Conservation (phyloP, 495 filamentous ascomycete species). For the Clohesyomyces aquaticus region DNA sequence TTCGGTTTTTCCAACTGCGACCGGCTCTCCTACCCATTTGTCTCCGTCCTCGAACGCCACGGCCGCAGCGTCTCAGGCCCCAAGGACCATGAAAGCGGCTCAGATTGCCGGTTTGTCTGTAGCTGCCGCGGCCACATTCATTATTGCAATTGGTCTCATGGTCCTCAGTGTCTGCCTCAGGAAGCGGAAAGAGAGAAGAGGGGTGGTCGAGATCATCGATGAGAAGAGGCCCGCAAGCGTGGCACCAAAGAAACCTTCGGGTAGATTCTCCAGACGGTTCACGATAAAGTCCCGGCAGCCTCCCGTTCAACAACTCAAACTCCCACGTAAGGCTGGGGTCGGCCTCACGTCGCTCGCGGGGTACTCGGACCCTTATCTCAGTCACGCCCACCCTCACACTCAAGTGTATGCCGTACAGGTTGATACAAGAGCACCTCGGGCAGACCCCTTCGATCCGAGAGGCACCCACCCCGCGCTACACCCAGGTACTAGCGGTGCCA, state of each 20-base stretch:
- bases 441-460: constrained; percentile 2
- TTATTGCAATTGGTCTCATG: constrained; percentile 39
- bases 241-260: neutral
- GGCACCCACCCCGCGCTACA: constrained; percentile 23
- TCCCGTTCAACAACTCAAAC: neutral
- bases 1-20: constrained; percentile 12
- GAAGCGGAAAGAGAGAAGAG: constrained; percentile 30
- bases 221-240: constrained; percentile 5
- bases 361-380: neutral
- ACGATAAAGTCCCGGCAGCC: neutral
- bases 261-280: constrained; percentile 13
- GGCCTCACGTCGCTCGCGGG: neutral
- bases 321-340: neutral
- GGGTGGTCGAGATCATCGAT: neutral
- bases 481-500: constrained; percentile 7
- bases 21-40: constrained; percentile 11
- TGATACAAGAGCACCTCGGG: neutral
- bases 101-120: constrained; percentile 41
- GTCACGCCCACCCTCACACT: constrained; percentile 2
- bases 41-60: constrained; percentile 8
- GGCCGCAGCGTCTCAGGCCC: constrained; percentile 3
- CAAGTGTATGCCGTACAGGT: neutral
- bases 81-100: constrained; percentile 36
- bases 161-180: constrained; percentile 37
- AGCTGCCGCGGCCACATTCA: constrained; percentile 37